Conservation (phyloP, 768 basidiomycete genomes). For the Mrakia hoshinonis region DNA sequence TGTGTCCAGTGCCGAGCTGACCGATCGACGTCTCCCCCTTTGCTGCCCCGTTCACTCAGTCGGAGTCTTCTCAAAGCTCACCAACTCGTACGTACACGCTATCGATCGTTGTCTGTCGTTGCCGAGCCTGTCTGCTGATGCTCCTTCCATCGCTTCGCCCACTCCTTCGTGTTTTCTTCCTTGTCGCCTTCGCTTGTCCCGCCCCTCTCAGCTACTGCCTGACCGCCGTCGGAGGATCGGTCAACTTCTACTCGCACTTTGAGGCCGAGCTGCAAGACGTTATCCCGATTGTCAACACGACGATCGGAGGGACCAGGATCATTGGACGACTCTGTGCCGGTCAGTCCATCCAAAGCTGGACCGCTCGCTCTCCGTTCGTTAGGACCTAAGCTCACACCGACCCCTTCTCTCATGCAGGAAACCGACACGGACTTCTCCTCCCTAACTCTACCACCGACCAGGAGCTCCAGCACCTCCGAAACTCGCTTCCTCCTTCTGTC, state of each 20-base stretch:
- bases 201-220: conserved; percentile 67
- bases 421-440: conserved; percentile 93
- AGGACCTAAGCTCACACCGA: neutral
- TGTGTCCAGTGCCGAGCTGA: neutral
- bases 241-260: conserved; percentile 76
- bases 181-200: conserved; percentile 5
- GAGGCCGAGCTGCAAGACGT: conserved; percentile 89
- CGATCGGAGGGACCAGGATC: conserved; percentile 88
- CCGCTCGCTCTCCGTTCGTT: too few relatives aligned
- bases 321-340: conserved; percentile 88
- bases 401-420: conserved; percentile 49
- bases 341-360: too few relatives aligned
- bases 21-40: neutral
- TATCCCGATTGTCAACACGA: conserved; percentile 91
- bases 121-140: neutral
- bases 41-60: conserved; percentile 41
- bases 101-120: conserved; percentile 1
- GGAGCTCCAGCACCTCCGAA: conserved; percentile 94
- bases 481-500: conserved; percentile 84
- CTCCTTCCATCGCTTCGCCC: conserved; percentile 2
- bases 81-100: conserved; percentile 52
- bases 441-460: conserved; percentile 94
- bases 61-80: conserved; percentile 94
- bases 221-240: conserved; percentile 81
- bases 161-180: neutral